phyloP scores from a whole-genome alignment of 768 basidiomycete genomes.

The Nidularia sp. region DNA sequence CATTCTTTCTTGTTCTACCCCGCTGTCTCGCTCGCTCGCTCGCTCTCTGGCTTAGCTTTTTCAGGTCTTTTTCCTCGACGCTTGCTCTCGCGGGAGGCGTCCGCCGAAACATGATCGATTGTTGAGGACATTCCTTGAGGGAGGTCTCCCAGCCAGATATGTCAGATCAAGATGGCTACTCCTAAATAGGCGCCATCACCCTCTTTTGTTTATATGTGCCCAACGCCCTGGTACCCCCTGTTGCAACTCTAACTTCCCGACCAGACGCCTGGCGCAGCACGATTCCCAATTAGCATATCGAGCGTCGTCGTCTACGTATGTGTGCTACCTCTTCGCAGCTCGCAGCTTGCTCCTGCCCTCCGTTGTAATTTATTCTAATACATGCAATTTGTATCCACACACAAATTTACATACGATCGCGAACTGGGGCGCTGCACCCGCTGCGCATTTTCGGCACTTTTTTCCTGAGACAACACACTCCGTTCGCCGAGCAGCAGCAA shows the following conservation, averaged over 20 bases:
- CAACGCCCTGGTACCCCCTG: conserved; percentile 30
- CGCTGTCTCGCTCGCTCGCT: not conserved
- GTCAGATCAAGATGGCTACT: conserved; percentile 12
- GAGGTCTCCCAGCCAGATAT: not conserved
- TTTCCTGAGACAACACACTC: too few relatives aligned
- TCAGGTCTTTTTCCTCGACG: not conserved
- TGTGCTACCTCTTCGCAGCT: too few relatives aligned
- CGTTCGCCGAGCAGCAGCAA: too few relatives aligned
- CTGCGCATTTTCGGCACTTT: too few relatives aligned
- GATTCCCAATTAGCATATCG: too few relatives aligned
- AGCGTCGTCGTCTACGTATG: too few relatives aligned
- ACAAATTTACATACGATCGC: too few relatives aligned
- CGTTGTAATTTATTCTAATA: too few relatives aligned
- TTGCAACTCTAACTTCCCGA: conserved; percentile 26
- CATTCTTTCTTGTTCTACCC: not conserved
- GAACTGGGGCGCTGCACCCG: too few relatives aligned
- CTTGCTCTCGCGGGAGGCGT: not conserved
- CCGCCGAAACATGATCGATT: not conserved
- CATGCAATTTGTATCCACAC: too few relatives aligned
- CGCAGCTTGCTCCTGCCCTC: too few relatives aligned
- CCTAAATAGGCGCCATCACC: conserved; percentile 20
- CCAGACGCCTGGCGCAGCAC: too few relatives aligned
- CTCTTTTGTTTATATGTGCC: conserved; percentile 32
- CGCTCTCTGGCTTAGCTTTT: not conserved
- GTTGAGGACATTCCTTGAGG: not conserved